These are phyloP conservation scores for Helicocarpus griseus DNA, from an alignment of 2,329 filamentous ascomycete genomes.

Conservation along the genomic window DNA sequence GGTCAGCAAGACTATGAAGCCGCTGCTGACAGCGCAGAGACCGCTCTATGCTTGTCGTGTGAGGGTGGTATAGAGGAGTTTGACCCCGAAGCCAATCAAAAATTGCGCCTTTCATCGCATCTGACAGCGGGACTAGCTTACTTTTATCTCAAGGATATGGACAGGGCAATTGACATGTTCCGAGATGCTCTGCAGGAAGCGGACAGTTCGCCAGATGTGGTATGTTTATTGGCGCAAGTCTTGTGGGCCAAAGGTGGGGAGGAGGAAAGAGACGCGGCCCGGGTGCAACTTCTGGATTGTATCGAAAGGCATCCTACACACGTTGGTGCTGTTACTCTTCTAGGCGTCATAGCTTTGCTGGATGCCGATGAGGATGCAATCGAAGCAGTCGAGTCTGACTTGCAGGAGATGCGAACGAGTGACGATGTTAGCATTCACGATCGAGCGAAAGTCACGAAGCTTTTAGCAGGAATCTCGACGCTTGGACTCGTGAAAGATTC, in stretches of 20 bases:
- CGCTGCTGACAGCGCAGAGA: slow-evolving; percentile 71
- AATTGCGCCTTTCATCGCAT: slow-evolving; percentile 71
- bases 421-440: slow-evolving; percentile 54
- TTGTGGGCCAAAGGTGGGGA: slow-evolving; percentile 81
- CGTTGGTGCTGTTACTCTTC: slow-evolving; percentile 66
- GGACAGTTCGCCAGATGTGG: slow-evolving; percentile 65
- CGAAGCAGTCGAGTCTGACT: slow-evolving; percentile 69
- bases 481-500: slow-evolving; percentile 41
- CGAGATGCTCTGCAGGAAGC: slow-evolving; percentile 70
- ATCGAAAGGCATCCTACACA: slow-evolving; percentile 67
- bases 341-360: slow-evolving; percentile 74
- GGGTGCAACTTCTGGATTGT: slow-evolving; percentile 68
- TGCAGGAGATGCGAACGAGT: slow-evolving; percentile 61
- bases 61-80: slow-evolving; percentile 61
- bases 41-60: slow-evolving; percentile 66
- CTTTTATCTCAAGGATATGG: slow-evolving; percentile 58
- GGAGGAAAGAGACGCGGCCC: slow-evolving; percentile 63
- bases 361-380: slow-evolving; percentile 70
- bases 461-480: slow-evolving; percentile 64
- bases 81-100: slow-evolving; percentile 51
- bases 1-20: slow-evolving; percentile 54
- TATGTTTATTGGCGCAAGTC: slow-evolving; percentile 80
- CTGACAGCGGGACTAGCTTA: slow-evolving; percentile 76
- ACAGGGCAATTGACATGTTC: slow-evolving; percentile 68
- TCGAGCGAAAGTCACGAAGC: slow-evolving; percentile 59